Percentiles rank a stretch among this genome's conserved stretches.
Conservation (phyloP, 495 filamentous ascomycete genomes). For the Pyronema domesticum region DNA sequence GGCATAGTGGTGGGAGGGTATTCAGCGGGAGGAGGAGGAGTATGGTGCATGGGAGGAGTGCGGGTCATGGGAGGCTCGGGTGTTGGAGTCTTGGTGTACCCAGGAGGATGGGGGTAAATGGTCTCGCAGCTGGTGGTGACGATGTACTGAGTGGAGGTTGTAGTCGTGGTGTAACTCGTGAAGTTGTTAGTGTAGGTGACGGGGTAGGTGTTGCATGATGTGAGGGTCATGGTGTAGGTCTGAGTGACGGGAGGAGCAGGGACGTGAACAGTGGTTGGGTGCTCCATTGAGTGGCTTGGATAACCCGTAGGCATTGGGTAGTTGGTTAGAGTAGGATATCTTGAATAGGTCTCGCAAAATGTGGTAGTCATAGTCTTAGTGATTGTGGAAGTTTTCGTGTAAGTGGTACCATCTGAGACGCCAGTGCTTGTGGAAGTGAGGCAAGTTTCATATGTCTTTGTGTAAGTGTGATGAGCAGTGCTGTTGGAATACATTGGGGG, state of each 20-base stretch:
- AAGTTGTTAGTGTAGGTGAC: slow-evolving; percentile 3
- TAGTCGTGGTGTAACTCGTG: slow-evolving; percentile 5
- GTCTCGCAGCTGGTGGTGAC: slow-evolving; percentile 5
- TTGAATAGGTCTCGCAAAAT: not conserved
- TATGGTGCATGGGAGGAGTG: not conserved
- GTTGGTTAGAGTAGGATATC: too few relatives aligned
- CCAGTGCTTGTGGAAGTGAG: not conserved
- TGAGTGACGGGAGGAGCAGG: not conserved
- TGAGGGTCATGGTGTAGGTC: slow-evolving; percentile 6
- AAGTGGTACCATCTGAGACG: not conserved
- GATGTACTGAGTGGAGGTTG: not conserved
- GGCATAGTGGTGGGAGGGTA: too few relatives aligned
- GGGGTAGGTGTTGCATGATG: slow-evolving; percentile 11
- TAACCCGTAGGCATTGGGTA: too few relatives aligned
- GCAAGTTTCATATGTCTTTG: not conserved
- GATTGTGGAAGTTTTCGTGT: not conserved
- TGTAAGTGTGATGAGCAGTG: not conserved
- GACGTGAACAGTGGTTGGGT: not conserved
- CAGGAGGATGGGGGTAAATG: slow-evolving; percentile 9
- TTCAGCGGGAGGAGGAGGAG: too few relatives aligned
- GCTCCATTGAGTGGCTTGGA: too few relatives aligned
- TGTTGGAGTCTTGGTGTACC: not conserved
- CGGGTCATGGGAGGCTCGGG: slow-evolving; percentile 5
- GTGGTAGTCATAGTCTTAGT: not conserved
- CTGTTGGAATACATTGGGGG: too few relatives aligned